Evolutionary conservation across 129 eudicot species (phyloP), one percentile per base, ranked within the genome.

Genomic region (Lactuca sativa): DNA sequence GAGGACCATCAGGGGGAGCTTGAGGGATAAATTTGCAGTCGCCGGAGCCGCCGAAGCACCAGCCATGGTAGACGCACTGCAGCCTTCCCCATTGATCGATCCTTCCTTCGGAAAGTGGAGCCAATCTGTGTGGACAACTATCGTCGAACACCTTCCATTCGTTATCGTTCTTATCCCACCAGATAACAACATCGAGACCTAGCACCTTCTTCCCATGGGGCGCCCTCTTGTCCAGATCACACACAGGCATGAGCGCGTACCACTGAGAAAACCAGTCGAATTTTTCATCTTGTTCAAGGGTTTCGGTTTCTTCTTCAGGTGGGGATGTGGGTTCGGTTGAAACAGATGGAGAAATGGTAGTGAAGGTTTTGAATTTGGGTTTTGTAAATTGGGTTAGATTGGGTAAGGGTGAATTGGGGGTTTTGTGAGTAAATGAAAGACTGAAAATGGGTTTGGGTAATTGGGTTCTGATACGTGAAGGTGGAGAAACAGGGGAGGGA

Each of bases 61-160:
- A 86, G 3, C 96, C 97, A 70, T 91, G 97, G 74, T 91, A 91
- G 36, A 88, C 97, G 75, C 97, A 91, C 80, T 91, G 97, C 80
- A 91, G 43, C 68, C 97, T 75, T 0, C 96, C 97, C 88, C 90
- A 88, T 18, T 84, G 93, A 84, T 91, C 97, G 69, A 91, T 91
- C 77, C 97, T 83, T 5, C 97, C 97, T 72, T 91, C 87, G 11
- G 95, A 87, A 58, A 90, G 77, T 5, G 95, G 97, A 58, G 97
- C 93, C 76, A 88, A 73, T 55, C 96, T 62, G 49, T 88, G 97
- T 15, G 97, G 97, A 72, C 97, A 91, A 9, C 14, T 57, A 75
- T 91, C 97, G 38, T 88, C 90, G 70, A 91, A 86, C 74, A 88
- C 97, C 84, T 88, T 88, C 97, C 96, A 91, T 33, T 33, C 83